Conservation (phyloP, 2,329 filamentous ascomycete genomes). For the Acarospora socialis region DNA sequence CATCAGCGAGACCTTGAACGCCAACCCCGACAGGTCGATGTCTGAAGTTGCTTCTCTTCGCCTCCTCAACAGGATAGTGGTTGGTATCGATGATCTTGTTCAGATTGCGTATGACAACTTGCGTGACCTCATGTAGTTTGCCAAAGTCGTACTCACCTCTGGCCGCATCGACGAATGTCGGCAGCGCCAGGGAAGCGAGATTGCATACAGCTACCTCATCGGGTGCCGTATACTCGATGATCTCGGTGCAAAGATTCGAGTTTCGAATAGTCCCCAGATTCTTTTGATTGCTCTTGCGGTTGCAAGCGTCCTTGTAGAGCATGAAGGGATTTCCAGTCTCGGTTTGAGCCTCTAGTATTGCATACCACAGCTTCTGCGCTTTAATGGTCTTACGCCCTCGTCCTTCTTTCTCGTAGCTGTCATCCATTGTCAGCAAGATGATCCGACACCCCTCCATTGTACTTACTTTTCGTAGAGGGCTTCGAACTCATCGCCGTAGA, state of each 20-base stretch:
- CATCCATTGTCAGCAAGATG: not conserved
- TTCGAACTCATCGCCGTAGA: conserved; percentile 96
- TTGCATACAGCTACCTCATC: conserved; percentile 99
- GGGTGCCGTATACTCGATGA: conserved; percentile 90
- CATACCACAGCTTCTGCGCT: conserved; percentile 99
- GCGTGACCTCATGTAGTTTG: conserved; percentile 87
- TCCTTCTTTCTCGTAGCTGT: conserved; percentile 71
- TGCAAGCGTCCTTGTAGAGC: conserved; percentile 98
- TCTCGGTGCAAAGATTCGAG: conserved; percentile 98
- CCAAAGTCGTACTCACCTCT: conserved; percentile 84
- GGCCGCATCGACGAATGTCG: conserved; percentile 77
- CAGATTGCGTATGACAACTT: conserved; percentile 85
- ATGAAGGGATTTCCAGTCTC: conserved; percentile 99
- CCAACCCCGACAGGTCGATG: conserved; percentile 92
- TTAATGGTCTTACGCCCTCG: conserved; percentile 83
- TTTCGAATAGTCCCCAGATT: conserved; percentile 96
- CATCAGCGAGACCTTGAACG: conserved; percentile 94
- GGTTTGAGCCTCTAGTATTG: conserved; percentile 93
- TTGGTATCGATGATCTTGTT: conserved; percentile 99
- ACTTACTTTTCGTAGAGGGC: conserved; percentile 60
- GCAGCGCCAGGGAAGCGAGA: conserved; percentile 83
- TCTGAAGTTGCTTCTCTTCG: conserved; percentile 89
- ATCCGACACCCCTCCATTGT: conserved; percentile 6
- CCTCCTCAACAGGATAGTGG: conserved; percentile 93
- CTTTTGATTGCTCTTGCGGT: conserved; percentile 99